Conservation (phyloP, 805 yeast species). For the Nakazawaea holstii region DNA sequence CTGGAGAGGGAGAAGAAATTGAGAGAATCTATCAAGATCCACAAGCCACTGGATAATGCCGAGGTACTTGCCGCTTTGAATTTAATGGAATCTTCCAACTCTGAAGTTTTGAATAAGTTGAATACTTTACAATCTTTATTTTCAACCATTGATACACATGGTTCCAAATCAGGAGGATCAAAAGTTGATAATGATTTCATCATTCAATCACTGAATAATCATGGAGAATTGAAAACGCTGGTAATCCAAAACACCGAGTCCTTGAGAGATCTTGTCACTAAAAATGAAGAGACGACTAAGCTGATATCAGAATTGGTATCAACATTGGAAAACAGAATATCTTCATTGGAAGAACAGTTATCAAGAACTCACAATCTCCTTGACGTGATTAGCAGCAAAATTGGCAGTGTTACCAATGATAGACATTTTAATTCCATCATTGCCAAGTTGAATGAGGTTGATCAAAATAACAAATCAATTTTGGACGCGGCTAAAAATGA, state of each 20-base stretch:
- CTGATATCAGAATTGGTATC: background rate
- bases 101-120: slow-evolving; percentile 7
- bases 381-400: slow-evolving; percentile 3
- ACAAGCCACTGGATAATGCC: background rate
- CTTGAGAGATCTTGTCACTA: background rate
- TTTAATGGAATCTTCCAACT: slow-evolving; percentile 1
- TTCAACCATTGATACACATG: background rate
- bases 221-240: slow-evolving; percentile 16
- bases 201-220: slow-evolving; percentile 29
- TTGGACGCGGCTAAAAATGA: background rate
- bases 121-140: slow-evolving; percentile 2
- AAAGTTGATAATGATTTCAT: slow-evolving; percentile 27
- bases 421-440: slow-evolving; percentile 6
- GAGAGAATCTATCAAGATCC: slow-evolving; percentile 9
- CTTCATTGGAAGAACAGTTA: slow-evolving; percentile 5
- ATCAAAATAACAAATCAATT: background rate
- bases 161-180: slow-evolving; percentile 14
- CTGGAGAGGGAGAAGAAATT: slow-evolving; percentile 16
- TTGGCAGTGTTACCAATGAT: slow-evolving; percentile 3
- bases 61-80: slow-evolving; percentile 2
- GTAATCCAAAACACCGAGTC: slow-evolving; percentile 4
- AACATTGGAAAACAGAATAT: background rate
- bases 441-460: slow-evolving; percentile 9
- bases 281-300: background rate
- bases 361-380: background rate